Conservation (phyloP, 1,139 yeast genomes). For the Candida frijolesensis region DNA sequence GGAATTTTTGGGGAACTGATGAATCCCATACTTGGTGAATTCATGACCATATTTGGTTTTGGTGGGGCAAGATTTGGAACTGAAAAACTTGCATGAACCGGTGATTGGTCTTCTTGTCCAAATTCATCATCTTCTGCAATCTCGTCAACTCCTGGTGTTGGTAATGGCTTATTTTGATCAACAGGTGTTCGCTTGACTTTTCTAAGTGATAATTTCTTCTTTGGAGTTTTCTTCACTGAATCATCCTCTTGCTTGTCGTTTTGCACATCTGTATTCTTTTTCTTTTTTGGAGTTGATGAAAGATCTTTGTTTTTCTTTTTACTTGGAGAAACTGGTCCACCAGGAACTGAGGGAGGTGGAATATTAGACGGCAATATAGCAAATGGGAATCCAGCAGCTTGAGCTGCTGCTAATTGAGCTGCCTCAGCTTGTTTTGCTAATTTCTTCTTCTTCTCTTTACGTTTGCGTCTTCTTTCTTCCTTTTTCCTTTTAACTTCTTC, state of each 20-base stretch:
- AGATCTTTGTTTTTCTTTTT: neutral
- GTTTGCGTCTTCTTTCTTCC: slow-evolving; percentile 14
- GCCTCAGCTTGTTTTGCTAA: slow-evolving; percentile 24
- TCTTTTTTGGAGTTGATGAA: slow-evolving; percentile 7
- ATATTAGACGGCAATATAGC: slow-evolving; percentile 20
- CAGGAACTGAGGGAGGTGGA: slow-evolving; percentile 15
- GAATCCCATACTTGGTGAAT: slow-evolving; percentile 11
- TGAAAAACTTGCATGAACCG: neutral
- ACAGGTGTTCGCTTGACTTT: slow-evolving; percentile 6
- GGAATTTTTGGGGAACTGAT: slow-evolving; percentile 7
- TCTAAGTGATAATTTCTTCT: slow-evolving; percentile 3
- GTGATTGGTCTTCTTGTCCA: neutral
- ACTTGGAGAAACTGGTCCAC: slow-evolving; percentile 1
- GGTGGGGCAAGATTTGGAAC: slow-evolving; percentile 4
- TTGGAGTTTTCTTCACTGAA: slow-evolving; percentile 1
- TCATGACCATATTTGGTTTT: neutral
- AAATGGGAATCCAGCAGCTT: slow-evolving; percentile 20
- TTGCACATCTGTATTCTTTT: neutral
- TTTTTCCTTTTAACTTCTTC: slow-evolving; percentile 11
- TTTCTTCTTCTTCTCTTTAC: slow-evolving; percentile 17
- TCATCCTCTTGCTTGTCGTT: neutral
- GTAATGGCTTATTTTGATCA: slow-evolving; percentile 12
- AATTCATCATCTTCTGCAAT: neutral
- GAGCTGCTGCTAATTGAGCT: slow-evolving; percentile 26
- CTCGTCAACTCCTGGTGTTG: neutral